Evolutionary conservation across 2,329 filamentous ascomycete genomes (phyloP), one percentile per base, ranked within the genome.

Genomic region (Chrysoporthe cubensis): DNA sequence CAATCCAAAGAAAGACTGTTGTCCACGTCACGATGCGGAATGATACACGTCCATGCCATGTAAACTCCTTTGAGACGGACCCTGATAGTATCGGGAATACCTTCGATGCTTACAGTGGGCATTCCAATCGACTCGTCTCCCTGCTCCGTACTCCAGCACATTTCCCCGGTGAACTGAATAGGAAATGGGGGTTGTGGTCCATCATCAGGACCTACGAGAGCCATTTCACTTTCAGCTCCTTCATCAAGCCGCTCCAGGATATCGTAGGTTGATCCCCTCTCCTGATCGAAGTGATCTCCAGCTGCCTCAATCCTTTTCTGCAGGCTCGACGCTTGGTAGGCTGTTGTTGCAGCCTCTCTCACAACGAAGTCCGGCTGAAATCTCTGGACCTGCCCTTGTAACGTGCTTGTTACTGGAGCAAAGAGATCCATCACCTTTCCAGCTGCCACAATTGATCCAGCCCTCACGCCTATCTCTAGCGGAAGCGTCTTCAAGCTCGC

Each of bases 401-500:
- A 80, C 0, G 82, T 78, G n/a, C 74, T 73, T 13, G 77, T 76
- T 5, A 80, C 78, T 1, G 84, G 83, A 9, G 77, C 77, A 16
- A 79, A 71, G 66, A 85, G 83, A 57, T 76, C 80, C 32, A 81
- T 81, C 2, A 79, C 82, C 6, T 81, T 77, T 61, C 78, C 78
- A 69, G 78, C 79, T 14, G 83, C 84, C 4, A 87, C 80, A 0
- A 83, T 81, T 3, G 81, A 85, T 1, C 84, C 84, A 4, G 86
- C 83, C 73, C 86, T 87, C 70, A 88, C 81, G 4, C 89, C 89
- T 7, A 90, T 75, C 73, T 92, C 90, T 18, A 92, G 74, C 0
- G 90, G 90, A 76, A 92, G 80, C 0, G 87, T 91, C 3, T 79
- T 80, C 6, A 92, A 74, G 70, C 89, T 90, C 0, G 90, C 89